phyloP scores from a whole-genome alignment of 2,329 filamentous ascomycete species.

The Zymoseptoria brevis region DNA sequence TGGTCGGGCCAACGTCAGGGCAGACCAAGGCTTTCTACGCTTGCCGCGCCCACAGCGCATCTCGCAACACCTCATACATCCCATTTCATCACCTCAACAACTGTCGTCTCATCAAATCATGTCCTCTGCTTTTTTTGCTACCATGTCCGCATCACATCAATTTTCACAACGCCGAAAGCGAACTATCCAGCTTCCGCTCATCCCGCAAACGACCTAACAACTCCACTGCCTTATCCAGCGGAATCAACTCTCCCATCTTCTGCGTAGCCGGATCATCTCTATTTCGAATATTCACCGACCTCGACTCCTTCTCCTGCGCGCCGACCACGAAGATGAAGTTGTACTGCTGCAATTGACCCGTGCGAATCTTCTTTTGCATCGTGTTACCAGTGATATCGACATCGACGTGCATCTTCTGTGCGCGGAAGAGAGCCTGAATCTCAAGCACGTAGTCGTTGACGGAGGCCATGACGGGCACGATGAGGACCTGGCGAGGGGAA shows the following conservation, averaged over 20 bases:
- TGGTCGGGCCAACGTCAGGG: no score
- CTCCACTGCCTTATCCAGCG: conserved; percentile 50
- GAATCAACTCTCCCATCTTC: conserved; percentile 53
- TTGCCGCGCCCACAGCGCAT: no score
- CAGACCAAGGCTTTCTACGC: no score
- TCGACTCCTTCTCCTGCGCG: conserved; percentile 51
- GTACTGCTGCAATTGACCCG: conserved; percentile 70
- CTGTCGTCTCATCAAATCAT: not conserved
- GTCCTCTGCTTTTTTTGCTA: not conserved
- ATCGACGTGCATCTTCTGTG: conserved; percentile 60
- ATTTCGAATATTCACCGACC: conserved; percentile 57
- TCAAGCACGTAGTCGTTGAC: conserved; percentile 68
- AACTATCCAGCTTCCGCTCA: conserved; percentile 29
- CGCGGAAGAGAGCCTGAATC: conserved; percentile 59
- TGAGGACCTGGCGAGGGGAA: conserved; percentile 70
- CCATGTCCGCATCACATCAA: not conserved
- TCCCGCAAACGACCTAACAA: conserved; percentile 44
- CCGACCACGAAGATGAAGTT: conserved; percentile 73
- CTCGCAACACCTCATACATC: not conserved
- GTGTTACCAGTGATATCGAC: conserved; percentile 68
- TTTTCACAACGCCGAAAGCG: not conserved
- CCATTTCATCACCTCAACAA: not conserved
- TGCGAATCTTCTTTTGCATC: conserved; percentile 83
- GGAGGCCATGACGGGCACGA: conserved; percentile 68
- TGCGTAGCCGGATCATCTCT: conserved; percentile 55